Evolutionary conservation across 257 asterid species (phyloP).

Genomic region (Solanum sejunctum): DNA sequence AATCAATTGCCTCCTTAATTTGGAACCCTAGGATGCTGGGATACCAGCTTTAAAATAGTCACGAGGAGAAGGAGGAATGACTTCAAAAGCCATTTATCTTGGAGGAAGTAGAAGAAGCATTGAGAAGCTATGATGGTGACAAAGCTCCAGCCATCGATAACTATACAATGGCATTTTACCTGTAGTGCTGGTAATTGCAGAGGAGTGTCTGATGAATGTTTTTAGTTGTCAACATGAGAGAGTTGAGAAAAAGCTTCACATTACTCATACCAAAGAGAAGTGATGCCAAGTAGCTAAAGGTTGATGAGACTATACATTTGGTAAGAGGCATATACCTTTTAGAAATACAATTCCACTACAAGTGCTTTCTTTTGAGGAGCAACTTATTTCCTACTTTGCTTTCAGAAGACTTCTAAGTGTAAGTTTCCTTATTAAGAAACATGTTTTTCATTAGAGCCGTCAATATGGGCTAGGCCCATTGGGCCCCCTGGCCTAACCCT

Average conservation of each 20-base stretch:
- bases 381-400: neutral
- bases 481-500: no score
- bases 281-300: neutral
- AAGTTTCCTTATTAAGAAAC: neutral
- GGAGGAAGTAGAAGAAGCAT: neutral
- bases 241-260: neutral
- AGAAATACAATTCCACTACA: neutral
- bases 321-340: neutral
- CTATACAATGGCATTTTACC: neutral
- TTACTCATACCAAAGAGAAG: neutral
- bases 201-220: neutral
- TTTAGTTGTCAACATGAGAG: neutral
- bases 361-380: neutral
- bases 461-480: no score
- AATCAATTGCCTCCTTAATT: neutral
- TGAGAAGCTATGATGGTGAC: neutral
- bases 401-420: neutral
- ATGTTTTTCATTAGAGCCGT: neutral
- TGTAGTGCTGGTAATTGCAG: neutral
- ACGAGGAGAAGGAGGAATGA: neutral
- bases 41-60: neutral
- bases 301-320: neutral
- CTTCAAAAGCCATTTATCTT: neutral
- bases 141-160: neutral
- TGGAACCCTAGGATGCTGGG: neutral